Base-by-base conservation (phyloP, 371 early-diverging fungal species). In the Mucor sp. region DNA sequence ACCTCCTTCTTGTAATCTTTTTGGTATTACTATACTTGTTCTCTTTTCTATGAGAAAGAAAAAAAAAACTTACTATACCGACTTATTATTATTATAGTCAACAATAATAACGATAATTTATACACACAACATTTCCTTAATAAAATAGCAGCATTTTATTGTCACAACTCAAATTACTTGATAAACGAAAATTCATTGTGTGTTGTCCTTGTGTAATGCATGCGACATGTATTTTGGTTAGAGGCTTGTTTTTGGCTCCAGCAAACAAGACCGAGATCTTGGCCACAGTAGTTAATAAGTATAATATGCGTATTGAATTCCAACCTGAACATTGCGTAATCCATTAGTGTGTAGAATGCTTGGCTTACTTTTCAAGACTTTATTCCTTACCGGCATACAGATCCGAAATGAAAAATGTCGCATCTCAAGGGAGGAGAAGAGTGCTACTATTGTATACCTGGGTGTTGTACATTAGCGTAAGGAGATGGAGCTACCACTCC, bases 1-100 rank as follows among this genome's bases (percentile, higher is more conserved):
- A 28, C 37, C 41, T 15, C 33, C 60, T 60, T 33, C 44, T 14
- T 63, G 27, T 58, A 48, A 50, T 55, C 30, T 57, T 55, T 21
- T 57, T 69, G 56, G 69, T 69, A 69, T 67, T 62, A 65, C 60
- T 65, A 44, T 21, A 5, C n/a, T n/a, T 17, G 15, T 6, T 17
- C 43, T 17, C 43, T n/a, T 6, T 17, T 17, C 12, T 17, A 15
- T 15, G 5, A 17, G n/a, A 17, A 17, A 43, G n/a, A 43, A 43
- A n/a, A 44, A 60, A 60, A 60, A 60, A 60, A 60, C 60, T 44
- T 44, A 19, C 12, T 37, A 37, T 37, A 37, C 17, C 44, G 19
- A 44, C 44, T 17, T 44, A 44, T 44, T 50, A 50, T 50, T 25
- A 7, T 7, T 33, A n/a, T n/a, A n/a, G n/a, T n/a, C n/a, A n/a